Conservation (phyloP, 1,284 basidiomycete species). For the Pseudozyma hubeiensis region DNA sequence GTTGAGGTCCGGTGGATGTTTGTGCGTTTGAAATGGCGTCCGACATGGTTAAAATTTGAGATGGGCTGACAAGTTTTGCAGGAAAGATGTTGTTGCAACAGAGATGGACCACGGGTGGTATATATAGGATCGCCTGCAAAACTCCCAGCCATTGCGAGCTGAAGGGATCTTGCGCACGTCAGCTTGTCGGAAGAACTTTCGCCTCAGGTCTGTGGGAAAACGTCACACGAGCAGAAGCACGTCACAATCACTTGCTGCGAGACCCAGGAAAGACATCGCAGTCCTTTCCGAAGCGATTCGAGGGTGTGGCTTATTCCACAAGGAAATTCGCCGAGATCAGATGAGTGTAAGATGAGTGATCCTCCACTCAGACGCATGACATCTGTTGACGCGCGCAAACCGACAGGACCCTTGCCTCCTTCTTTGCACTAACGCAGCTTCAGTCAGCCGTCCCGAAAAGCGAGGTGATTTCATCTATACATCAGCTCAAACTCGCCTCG, state of each 20-base stretch:
- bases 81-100: neutral
- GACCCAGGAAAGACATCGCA: too few relatives aligned
- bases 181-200: too few relatives aligned
- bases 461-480: slow-evolving; percentile 4
- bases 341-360: slow-evolving; percentile 39
- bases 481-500: neutral
- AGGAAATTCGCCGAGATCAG: slow-evolving; percentile 4
- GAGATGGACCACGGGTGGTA: too few relatives aligned
- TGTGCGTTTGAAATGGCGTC: slow-evolving; percentile 28
- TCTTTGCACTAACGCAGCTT: neutral
- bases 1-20: slow-evolving; percentile 30
- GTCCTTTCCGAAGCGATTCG: too few relatives aligned
- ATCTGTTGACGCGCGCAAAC: slow-evolving; percentile 1
- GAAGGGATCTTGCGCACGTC: too few relatives aligned
- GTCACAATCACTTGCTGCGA: too few relatives aligned
- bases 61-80: neutral
- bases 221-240: too few relatives aligned
- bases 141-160: too few relatives aligned
- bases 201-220: too few relatives aligned
- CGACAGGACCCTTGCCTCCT: slow-evolving; percentile 1
- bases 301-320: neutral
- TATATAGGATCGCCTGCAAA: too few relatives aligned
- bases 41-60: neutral
- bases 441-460: slow-evolving; percentile 1
- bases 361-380: slow-evolving; percentile 22